Evolutionary conservation across 1,284 basidiomycete species (phyloP), one percentile per base, ranked within the genome.

Genomic region (Athelia sp.): DNA sequence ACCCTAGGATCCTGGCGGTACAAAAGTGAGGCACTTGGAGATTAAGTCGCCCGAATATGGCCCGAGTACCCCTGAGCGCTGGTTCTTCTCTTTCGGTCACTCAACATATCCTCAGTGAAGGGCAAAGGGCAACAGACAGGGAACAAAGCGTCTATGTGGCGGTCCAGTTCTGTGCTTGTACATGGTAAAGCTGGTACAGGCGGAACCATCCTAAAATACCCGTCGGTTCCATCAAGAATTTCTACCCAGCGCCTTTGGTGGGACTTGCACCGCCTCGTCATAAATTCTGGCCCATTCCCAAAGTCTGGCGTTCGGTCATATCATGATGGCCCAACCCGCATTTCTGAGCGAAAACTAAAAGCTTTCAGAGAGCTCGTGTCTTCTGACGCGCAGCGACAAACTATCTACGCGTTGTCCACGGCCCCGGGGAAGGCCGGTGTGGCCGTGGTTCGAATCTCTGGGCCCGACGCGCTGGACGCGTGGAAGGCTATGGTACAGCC

Each of bases 351-450:
- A 13, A 13, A 13, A 6, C 26, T 29, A 29, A 13, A 13, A 29
- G 13, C 26, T 29, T 13, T 29, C 26, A 29, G 13, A 13, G 26
- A 29, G 13, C 26, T 29, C 13, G 26, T 29, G 13, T 29, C 26
- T 29, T 29, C 26, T 13, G 78, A 84, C 54, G 76, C 82, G 2
- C 84, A 89, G 60, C 70, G 75, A 18, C 62, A 64, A 23, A 95
- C 93, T 0, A 91, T 95, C 50, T 95, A 88, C 62, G 93, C 92
- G 1, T 74, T 93, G 13, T 90, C 93, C 0, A 92, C 90, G 0
- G 87, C 90, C 1, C 80, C 83, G 3, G 90, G 90, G 1, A 91
- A 85, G 56, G 89, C 81, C 2, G 93, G 90, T 23, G 77, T 95
- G 15, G 88, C 84, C 1, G 83, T 95, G 42, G 70, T 95, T 44